Percentiles rank a stretch among this genome's conserved stretches.
Evolutionary conservation across 345 rosid species (phyloP).

Genomic region (Gossypium anomalum): DNA sequence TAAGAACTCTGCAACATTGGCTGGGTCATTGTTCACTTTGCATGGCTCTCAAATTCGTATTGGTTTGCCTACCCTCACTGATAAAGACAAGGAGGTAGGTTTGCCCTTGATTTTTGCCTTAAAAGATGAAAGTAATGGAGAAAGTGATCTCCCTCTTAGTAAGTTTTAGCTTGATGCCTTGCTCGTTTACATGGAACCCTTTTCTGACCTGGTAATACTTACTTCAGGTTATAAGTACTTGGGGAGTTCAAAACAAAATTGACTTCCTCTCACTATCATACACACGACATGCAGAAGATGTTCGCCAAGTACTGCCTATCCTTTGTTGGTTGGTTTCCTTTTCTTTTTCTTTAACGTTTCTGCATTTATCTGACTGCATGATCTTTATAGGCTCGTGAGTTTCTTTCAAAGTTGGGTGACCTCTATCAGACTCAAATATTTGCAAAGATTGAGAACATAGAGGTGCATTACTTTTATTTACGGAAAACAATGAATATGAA

Average conservation of each 20-base stretch:
- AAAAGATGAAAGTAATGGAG: neutral
- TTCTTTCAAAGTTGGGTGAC: conserved; percentile 76
- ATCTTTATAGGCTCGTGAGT: conserved; percentile 73
- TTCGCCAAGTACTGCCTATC: conserved; percentile 57
- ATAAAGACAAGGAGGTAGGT: conserved; percentile 84
- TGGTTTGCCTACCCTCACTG: conserved; percentile 82
- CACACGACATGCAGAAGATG: conserved; percentile 95
- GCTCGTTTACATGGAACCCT: neutral
- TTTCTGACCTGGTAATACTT: conserved; percentile 9
- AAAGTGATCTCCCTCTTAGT: neutral
- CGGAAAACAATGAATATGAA: neutral
- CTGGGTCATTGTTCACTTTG: conserved; percentile 87
- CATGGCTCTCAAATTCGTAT: conserved; percentile 93
- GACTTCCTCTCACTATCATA: conserved; percentile 95
- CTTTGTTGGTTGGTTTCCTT: neutral
- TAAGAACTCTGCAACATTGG: conserved; percentile 85
- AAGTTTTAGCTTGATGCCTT: conserved; percentile 5
- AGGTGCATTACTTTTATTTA: conserved; percentile 36
- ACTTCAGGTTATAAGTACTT: conserved; percentile 75
- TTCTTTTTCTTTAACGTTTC: neutral
- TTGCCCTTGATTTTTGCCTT: neutral
- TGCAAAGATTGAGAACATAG: conserved; percentile 93
- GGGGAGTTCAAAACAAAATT: conserved; percentile 95
- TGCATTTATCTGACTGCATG: neutral
- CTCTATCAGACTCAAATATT: conserved; percentile 86